Evolutionary conservation across 257 asterid species (phyloP), one percentile per base, ranked within the genome.

Genomic region (Craterostigma plantagineum): DNA sequence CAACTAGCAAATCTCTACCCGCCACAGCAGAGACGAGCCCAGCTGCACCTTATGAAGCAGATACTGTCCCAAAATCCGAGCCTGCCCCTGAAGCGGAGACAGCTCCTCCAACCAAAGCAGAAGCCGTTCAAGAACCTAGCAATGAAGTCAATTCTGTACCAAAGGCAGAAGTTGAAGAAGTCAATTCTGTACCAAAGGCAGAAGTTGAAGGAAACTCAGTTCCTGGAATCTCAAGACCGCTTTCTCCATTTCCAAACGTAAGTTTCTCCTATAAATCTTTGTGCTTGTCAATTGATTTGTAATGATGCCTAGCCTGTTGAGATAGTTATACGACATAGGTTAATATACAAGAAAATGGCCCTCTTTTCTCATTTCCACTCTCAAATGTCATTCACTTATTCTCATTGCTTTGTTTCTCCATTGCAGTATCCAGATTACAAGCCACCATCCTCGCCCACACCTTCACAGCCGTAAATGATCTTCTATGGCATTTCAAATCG

Each of bases 391-490:
- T 14, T 9, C 8, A 8, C 8, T 16, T 18, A 9, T 43, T 34
- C 15, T 9, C 11, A 34, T 34, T 16, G 9, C 39, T 1, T 43
- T 18, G 42, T 33, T 34, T 14, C 34, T 16, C n/a, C 39, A 34
- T 55, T 68, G 66, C 91, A 87, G 98, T 87, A 82, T 65, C 98
- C 98, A 33, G 98, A 87, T 61, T 70, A 51, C 64, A 87, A 74
- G 71, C 98, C 98, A 38, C 98, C 98, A 17, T 38, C 98, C 9
- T 87, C 95, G 0, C 98, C 98, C 8, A 82, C 75, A 51, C 95
- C 98, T 43, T 74, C 92, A 49, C 77, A 61, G 64, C 95, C 95
- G 49, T 82, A 66, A 15, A 18, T 16, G 30, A 23, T 23, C 30
- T 23, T 23, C 30, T 2, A 23, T 6, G 2, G 30, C 6, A 6